Conservation (phyloP, 164 flowering plant species). For the Platanus orientalis region DNA sequence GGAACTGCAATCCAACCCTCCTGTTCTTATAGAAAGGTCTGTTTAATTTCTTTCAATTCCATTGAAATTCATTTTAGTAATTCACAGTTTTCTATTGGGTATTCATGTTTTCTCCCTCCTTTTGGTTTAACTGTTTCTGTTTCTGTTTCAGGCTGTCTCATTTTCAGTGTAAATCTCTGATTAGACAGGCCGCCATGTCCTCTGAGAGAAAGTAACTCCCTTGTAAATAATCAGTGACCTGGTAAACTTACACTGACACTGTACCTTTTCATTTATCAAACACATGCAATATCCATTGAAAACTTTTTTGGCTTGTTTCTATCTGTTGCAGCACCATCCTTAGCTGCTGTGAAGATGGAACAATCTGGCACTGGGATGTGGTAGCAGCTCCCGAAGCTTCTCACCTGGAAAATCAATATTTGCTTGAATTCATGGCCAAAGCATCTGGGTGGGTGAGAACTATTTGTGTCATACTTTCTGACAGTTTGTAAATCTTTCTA, state of each 20-base stretch:
- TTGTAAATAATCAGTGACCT: neutral
- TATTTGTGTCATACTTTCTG: too few relatives aligned
- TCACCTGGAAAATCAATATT: too few relatives aligned
- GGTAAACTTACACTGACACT: neutral
- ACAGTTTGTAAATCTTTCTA: too few relatives aligned
- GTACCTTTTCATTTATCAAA: neutral
- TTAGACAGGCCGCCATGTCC: slow-evolving; percentile 94
- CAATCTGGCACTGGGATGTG: slow-evolving; percentile 97
- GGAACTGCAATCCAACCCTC: slow-evolving; percentile 94
- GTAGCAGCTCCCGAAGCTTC: slow-evolving; percentile 19
- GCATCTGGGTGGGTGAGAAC: too few relatives aligned
- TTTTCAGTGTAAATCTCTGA: slow-evolving; percentile 79
- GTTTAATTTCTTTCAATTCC: slow-evolving; percentile 2
- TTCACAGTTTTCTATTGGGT: neutral
- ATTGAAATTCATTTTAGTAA: too few relatives aligned
- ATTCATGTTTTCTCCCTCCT: neutral
- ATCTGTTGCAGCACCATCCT: slow-evolving; percentile 75
- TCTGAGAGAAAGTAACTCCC: slow-evolving; percentile 88
- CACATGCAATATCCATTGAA: neutral
- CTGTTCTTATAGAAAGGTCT: slow-evolving; percentile 74
- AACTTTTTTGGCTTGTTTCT: neutral
- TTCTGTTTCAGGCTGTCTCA: slow-evolving; percentile 69
- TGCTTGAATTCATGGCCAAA: too few relatives aligned
- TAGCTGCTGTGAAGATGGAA: slow-evolving; percentile 93
- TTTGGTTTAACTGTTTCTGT: neutral